Evolutionary conservation across 2,329 filamentous ascomycete genomes (phyloP), one percentile per base, ranked within the genome.

Genomic region (Botrytis squamosa): DNA sequence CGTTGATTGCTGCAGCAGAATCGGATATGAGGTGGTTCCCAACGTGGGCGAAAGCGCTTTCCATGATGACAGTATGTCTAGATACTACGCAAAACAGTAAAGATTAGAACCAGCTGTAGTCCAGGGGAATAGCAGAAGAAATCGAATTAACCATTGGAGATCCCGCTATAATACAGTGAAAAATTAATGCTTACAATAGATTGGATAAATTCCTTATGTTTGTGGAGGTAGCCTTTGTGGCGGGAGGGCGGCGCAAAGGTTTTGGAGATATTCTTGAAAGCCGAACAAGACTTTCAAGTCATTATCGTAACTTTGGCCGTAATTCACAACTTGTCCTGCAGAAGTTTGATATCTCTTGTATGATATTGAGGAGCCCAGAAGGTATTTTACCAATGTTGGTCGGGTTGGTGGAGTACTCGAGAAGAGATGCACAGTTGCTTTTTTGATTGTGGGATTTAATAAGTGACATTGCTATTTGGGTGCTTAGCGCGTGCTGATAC

Each of bases 21-120:
- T 95, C 92, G 80, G 92, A 94, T 81, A 96, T 90, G 78, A 95
- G 86, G 84, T 95, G 92, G 84, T 96, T 97, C 80, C 92, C 93
- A 80, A 95, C 89, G 84, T 96, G 92, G 76, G 92, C 95, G 82
- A 97, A 97, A 78, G 93, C 92, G 82, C 92, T 92, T 86, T 96
- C 93, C 93, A 96, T 95, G 78, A 70, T 81, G 70, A 55, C 9
- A 70, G 65, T 68, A 77, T 66, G 74, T 73, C 55, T n/a, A 71
- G 67, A 63, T 70, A 71, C 77, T 77, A 65, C 18, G 46, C 59
- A 62, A 57, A 68, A 29, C 36, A 38, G 14, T 38, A 38, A 74
- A 74, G 46, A 62, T 77, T 64, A 63, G 63, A 38, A 69, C 16
- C 4, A 68, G 40, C 42, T 42, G n/a, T 33, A 18, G 22, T 8